phyloP scores from a whole-genome alignment of 75 land plant species.

The Cunninghamia lanceolata region DNA sequence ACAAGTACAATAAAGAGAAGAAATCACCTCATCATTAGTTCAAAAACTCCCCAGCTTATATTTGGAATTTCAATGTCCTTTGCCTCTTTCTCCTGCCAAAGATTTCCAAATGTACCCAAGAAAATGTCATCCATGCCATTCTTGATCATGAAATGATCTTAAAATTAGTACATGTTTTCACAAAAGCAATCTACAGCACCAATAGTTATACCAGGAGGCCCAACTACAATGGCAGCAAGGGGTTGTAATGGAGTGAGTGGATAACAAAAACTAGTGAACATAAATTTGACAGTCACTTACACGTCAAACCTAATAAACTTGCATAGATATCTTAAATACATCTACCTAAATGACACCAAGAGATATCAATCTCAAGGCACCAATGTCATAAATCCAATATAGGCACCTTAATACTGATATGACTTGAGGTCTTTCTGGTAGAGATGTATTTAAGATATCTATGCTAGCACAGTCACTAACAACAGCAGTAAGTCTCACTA shows the following conservation, averaged over 20 bases:
- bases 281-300: no score
- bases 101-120: neutral
- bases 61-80: constrained; percentile 93
- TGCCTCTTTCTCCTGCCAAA: constrained; percentile 87
- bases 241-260: no score
- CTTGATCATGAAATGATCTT: neutral
- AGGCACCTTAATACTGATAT: no score
- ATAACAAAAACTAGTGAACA: no score
- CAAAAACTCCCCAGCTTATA: constrained; percentile 97
- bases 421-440: no score
- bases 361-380: no score
- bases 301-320: no score
- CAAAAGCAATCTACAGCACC: neutral
- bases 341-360: no score
- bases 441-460: no score
- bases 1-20: neutral
- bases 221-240: no score
- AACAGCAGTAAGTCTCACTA: neutral
- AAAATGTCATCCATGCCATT: neutral
- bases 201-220: neutral
- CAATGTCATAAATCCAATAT: no score
- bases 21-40: constrained; percentile 96
- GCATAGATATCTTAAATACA: no score
- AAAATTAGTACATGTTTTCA: neutral
- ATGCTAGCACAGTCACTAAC: neutral